Conservation (phyloP, 257 asterid species). For the Oldenlandia corymbosa region DNA sequence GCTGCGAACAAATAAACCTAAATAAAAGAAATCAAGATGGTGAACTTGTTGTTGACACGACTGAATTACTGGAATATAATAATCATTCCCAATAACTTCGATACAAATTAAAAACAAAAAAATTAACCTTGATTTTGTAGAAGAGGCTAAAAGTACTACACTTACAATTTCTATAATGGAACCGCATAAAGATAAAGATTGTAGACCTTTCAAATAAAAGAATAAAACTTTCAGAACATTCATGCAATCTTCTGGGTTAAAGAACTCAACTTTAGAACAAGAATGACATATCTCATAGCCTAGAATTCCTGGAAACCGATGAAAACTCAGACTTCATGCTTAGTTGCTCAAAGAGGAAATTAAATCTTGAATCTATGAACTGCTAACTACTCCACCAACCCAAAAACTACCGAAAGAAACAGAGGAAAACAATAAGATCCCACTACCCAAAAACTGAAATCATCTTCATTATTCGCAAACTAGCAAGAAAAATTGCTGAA, state of each 20-base stretch:
- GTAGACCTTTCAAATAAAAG: neutral
- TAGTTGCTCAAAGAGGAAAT: too few species aligned
- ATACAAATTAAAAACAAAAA: too few species aligned
- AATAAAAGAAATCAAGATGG: neutral
- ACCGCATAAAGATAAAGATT: neutral
- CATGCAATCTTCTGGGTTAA: too few species aligned
- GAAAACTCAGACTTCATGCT: too few species aligned
- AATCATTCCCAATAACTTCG: too few species aligned
- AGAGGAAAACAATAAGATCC: constrained; percentile 8
- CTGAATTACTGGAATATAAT: too few species aligned
- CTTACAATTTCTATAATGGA: neutral
- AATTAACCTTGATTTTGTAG: neutral
- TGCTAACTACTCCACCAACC: neutral
- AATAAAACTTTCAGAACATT: too few species aligned
- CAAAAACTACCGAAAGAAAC: neutral
- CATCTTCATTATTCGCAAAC: neutral
- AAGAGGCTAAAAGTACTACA: neutral
- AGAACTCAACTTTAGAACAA: too few species aligned
- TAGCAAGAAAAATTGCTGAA: neutral
- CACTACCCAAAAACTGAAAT: neutral
- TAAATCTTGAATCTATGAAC: constrained; percentile 4
- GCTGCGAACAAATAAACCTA: constrained; percentile 31
- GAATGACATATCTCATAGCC: too few species aligned
- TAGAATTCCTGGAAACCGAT: too few species aligned
- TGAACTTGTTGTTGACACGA: neutral